Conservation (phyloP, 2,329 filamentous ascomycete genomes). For the Colletotrichum tamarilloi region DNA sequence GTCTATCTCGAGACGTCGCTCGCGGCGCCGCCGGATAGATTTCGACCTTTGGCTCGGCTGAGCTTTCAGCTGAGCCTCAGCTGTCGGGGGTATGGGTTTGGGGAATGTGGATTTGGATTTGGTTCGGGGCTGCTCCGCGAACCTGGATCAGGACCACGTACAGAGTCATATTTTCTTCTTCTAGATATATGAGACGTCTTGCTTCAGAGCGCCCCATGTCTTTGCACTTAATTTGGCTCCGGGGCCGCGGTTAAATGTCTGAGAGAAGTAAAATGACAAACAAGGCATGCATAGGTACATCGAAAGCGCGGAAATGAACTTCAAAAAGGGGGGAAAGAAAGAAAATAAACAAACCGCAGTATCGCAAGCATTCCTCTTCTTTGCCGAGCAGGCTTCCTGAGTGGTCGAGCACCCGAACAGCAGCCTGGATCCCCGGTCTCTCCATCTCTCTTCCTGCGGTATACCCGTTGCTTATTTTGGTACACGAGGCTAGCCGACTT, state of each 20-base stretch:
- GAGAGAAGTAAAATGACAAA: neutral
- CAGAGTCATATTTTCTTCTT: no score
- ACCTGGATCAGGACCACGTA: neutral
- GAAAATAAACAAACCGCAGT: neutral
- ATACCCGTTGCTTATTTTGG: neutral
- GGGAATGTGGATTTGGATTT: neutral
- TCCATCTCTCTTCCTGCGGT: neutral
- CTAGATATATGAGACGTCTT: neutral
- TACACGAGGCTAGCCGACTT: neutral
- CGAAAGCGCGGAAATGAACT: neutral
- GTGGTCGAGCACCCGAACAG: neutral
- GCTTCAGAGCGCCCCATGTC: neutral
- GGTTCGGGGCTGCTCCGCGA: neutral
- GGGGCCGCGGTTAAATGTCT: no score
- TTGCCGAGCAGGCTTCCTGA: no score
- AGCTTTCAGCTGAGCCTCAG: neutral
- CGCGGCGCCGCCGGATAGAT: neutral
- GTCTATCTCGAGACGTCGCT: neutral
- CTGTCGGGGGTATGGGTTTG: neutral
- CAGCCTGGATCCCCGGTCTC: neutral
- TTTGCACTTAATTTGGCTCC: neutral
- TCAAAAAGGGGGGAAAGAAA: neutral
- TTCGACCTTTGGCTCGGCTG: neutral
- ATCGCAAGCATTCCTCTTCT: neutral
- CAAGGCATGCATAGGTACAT: neutral